Conservation (phyloP, 148 eudicot genomes). For the Rhododendron ferrugineum region DNA sequence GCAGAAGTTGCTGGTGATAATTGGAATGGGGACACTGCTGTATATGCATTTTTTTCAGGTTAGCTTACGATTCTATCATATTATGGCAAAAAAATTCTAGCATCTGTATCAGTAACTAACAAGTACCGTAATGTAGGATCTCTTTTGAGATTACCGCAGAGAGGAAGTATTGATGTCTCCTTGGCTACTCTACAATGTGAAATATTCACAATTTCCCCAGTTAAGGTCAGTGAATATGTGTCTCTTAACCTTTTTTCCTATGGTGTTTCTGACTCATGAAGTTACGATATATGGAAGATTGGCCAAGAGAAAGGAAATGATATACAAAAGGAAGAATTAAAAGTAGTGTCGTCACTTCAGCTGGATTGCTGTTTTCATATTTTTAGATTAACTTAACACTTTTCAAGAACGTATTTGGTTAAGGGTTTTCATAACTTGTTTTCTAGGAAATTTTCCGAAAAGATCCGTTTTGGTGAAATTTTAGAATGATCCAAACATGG, state of each 20-base stretch:
- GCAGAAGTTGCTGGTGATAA: constrained; percentile 29
- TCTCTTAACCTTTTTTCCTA: not conserved
- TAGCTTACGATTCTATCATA: not conserved
- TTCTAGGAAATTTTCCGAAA: not conserved
- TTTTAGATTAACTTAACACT: not conserved
- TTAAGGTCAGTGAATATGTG: constrained; percentile 33
- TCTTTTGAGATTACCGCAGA: constrained; percentile 24
- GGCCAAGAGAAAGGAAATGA: not conserved
- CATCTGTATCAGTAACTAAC: not conserved
- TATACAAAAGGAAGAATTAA: not conserved
- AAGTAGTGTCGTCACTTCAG: not conserved
- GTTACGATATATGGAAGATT: not conserved
- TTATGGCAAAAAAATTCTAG: not conserved
- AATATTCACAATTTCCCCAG: constrained; percentile 43
- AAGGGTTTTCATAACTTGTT: not conserved
- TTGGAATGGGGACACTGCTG: constrained; percentile 40
- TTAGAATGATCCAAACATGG: not conserved
- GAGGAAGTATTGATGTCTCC: constrained; percentile 28
- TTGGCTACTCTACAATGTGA: constrained; percentile 36
- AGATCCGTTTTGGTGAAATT: not conserved
- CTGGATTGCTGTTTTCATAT: not conserved
- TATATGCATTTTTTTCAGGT: constrained; percentile 44
- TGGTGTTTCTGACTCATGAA: not conserved
- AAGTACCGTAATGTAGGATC: constrained; percentile 22
- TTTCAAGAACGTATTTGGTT: not conserved